These are phyloP conservation scores for Bruguiera parviflora DNA, from an alignment of 345 rosid genomes.

Conservation along the genomic window DNA sequence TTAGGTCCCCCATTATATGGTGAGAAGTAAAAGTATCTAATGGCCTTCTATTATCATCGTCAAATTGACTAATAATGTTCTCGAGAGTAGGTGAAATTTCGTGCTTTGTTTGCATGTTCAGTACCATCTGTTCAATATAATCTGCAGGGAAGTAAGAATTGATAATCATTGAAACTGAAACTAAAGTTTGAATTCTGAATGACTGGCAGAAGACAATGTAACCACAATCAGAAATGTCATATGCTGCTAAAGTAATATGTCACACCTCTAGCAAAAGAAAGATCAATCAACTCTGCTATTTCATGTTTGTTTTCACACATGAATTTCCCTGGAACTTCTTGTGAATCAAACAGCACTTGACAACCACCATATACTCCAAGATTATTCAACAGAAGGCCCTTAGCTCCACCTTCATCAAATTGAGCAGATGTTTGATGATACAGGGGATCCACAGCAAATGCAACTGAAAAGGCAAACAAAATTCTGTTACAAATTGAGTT, in stretches of 20 bases:
- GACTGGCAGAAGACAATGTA: background rate
- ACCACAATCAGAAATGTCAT: conserved; percentile 3
- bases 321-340: conserved; percentile 78
- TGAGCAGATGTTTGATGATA: conserved; percentile 98
- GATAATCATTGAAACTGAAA: background rate
- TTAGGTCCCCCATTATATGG: conserved; percentile 40
- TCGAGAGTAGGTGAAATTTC: conserved; percentile 79
- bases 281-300: conserved; percentile 56
- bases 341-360: conserved; percentile 87
- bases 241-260: conserved; percentile 4
- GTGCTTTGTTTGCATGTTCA: conserved; percentile 52
- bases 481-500: conserved; percentile 15
- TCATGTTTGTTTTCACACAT: conserved; percentile 44
- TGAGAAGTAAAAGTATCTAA: conserved; percentile 43
- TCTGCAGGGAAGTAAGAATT: conserved; percentile 40
- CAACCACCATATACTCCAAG: conserved; percentile 89
- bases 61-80: conserved; percentile 57
- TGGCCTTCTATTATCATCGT: conserved; percentile 66
- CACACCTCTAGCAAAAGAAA: conserved; percentile 76
- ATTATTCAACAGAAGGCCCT: conserved; percentile 79
- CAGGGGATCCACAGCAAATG: conserved; percentile 92
- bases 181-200: background rate
- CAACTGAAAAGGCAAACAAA: conserved; percentile 48
- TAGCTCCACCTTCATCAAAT: conserved; percentile 98
- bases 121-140: conserved; percentile 61